These are phyloP conservation scores for Kwoniella sp. DNA, from an alignment of 768 basidiomycete genomes.

Conservation along the genomic window DNA sequence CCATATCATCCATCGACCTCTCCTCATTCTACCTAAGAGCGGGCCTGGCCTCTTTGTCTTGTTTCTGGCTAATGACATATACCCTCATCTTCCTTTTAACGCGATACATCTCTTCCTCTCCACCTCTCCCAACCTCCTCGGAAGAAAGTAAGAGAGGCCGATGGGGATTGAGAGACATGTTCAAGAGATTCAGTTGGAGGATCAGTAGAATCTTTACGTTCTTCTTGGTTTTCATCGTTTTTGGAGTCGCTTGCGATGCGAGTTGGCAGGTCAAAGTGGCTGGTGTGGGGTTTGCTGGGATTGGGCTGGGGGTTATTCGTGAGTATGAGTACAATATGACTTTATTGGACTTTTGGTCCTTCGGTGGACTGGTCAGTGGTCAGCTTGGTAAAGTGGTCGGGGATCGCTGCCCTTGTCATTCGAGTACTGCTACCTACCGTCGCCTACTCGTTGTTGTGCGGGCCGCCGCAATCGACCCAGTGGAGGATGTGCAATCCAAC, in stretches of 20 bases:
- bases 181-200: constrained; percentile 23
- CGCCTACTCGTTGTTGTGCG: too few species aligned
- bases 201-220: constrained; percentile 14
- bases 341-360: too few species aligned
- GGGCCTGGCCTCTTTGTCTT: constrained; percentile 20
- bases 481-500: too few species aligned
- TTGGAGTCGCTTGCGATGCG: constrained; percentile 16
- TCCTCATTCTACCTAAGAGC: constrained; percentile 20
- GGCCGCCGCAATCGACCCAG: too few species aligned
- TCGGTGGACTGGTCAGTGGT: too few species aligned
- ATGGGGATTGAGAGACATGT: background rate
- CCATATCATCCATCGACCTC: constrained; percentile 3
- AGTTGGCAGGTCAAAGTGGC: constrained; percentile 4
- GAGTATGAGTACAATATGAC: background rate
- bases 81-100: constrained; percentile 11
- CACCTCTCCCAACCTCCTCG: background rate
- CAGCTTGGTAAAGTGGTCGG: too few species aligned
- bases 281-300: constrained; percentile 8
- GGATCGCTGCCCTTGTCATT: too few species aligned
- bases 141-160: background rate
- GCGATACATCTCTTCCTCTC: constrained; percentile 5
- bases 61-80: constrained; percentile 26
- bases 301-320: constrained; percentile 14
- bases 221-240: constrained; percentile 11
- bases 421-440: too few species aligned